Percentiles rank a stretch among this genome's conserved stretches.
Evolutionary conservation across 768 basidiomycete genomes (phyloP).

Genomic region (Suillus fuscotomentosus): DNA sequence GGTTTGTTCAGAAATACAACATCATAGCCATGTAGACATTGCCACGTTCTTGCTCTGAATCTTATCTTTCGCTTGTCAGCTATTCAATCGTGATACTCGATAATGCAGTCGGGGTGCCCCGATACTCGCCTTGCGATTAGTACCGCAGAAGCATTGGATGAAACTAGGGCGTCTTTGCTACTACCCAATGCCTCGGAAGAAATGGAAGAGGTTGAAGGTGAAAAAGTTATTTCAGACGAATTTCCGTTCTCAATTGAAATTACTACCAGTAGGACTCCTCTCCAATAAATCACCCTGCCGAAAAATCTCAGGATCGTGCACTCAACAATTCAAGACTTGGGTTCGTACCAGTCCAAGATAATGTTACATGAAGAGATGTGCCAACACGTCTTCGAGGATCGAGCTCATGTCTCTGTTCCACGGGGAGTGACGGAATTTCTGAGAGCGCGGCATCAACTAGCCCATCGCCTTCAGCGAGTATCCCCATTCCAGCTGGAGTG

Average conservation of each 20-base stretch:
- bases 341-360: conserved; percentile 63
- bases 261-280: not conserved
- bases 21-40: not conserved
- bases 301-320: conserved; percentile 1
- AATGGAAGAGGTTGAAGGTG: not conserved
- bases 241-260: not conserved
- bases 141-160: not conserved
- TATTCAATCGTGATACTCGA: not conserved
- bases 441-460: conserved; percentile 87
- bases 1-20: not conserved
- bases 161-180: not conserved
- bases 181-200: not conserved
- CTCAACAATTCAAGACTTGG: not conserved
- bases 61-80: not conserved
- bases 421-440: conserved; percentile 70
- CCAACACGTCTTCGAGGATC: conserved; percentile 65
- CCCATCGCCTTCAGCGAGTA: conserved; percentile 72
- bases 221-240: not conserved
- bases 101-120: not conserved
- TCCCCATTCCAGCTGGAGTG: conserved; percentile 85
- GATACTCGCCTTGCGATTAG: not conserved
- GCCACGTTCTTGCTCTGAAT: not conserved
- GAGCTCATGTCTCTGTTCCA: conserved; percentile 60
- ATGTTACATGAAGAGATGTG: conserved; percentile 70
- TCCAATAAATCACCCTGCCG: conserved; percentile 40